phyloP scores from a whole-genome alignment of 129 eudicot species.

The Flaveria bidentis region DNA sequence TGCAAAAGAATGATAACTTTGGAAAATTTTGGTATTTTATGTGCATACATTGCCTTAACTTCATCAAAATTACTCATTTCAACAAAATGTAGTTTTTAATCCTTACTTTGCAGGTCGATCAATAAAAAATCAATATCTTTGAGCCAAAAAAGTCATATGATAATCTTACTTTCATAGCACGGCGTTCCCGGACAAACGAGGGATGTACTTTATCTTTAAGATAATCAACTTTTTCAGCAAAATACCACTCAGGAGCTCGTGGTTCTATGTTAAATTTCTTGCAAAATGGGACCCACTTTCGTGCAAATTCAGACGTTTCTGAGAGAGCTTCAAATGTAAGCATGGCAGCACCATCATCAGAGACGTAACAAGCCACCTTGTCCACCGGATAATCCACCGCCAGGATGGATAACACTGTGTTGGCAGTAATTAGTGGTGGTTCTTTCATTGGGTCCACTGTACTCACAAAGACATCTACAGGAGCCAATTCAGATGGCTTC shows the following conservation, averaged over 20 bases:
- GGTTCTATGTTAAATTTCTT: conserved; percentile 88
- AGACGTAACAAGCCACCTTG: conserved; percentile 92
- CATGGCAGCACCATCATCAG: conserved; percentile 99
- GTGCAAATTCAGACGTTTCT: conserved; percentile 90
- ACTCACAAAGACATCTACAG: conserved; percentile 77
- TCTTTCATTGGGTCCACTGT: conserved; percentile 93
- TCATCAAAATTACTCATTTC: neutral
- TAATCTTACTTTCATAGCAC: conserved; percentile 83
- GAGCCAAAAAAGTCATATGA: neutral
- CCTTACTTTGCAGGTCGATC: neutral
- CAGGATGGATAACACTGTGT: conserved; percentile 90
- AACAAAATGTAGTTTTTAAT: neutral
- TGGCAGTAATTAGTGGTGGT: conserved; percentile 93
- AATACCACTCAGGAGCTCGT: conserved; percentile 97
- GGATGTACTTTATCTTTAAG: conserved; percentile 87
- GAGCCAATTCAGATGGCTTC: conserved; percentile 82
- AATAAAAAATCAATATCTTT: neutral
- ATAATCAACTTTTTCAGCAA: conserved; percentile 83
- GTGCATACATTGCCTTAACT: conserved; percentile 5
- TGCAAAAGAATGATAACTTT: neutral
- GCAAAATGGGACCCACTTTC: conserved; percentile 96
- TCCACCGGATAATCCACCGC: conserved; percentile 94
- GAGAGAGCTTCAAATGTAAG: conserved; percentile 96
- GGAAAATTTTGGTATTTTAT: too few species aligned
- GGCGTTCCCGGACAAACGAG: conserved; percentile 91